These are phyloP conservation scores for Immersiella caudata DNA, from an alignment of 495 filamentous ascomycete species.

Conservation along the genomic window DNA sequence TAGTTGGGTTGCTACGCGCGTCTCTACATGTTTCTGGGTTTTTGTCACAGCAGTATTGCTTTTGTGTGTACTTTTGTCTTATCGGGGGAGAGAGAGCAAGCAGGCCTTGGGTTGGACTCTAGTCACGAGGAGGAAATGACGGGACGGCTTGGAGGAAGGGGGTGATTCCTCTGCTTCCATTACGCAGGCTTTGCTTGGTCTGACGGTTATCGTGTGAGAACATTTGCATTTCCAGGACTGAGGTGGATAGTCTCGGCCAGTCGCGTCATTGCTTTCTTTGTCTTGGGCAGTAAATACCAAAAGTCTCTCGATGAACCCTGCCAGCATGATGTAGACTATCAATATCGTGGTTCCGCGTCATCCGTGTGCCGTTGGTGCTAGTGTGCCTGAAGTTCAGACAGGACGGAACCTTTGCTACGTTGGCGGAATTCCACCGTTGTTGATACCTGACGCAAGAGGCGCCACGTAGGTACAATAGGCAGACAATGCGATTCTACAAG, in stretches of 20 bases:
- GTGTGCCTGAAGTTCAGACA: too few relatives aligned
- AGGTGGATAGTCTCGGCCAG: not conserved
- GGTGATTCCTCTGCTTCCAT: not conserved
- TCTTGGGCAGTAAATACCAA: not conserved
- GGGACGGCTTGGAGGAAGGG: not conserved
- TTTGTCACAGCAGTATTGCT: not conserved
- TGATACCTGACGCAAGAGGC: not conserved
- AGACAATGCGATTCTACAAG: too few relatives aligned
- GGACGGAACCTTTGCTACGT: not conserved
- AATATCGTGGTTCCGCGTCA: too few relatives aligned
- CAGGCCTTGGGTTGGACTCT: not conserved
- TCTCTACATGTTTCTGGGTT: not conserved
- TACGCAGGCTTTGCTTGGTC: not conserved
- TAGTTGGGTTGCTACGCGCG: not conserved
- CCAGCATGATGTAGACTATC: too few relatives aligned
- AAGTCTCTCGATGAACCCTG: not conserved
- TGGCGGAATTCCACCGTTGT: not conserved
- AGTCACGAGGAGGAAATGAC: not conserved
- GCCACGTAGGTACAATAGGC: too few relatives aligned
- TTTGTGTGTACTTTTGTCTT: not conserved
- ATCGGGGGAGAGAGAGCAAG: not conserved
- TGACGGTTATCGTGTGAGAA: not conserved
- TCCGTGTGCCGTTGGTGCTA: too few relatives aligned
- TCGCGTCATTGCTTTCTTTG: not conserved
- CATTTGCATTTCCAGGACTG: not conserved